Percentiles rank a stretch among this genome's conserved stretches.
Conservation (phyloP, 2,329 filamentous ascomycete genomes). For the Claviceps digitariae region DNA sequence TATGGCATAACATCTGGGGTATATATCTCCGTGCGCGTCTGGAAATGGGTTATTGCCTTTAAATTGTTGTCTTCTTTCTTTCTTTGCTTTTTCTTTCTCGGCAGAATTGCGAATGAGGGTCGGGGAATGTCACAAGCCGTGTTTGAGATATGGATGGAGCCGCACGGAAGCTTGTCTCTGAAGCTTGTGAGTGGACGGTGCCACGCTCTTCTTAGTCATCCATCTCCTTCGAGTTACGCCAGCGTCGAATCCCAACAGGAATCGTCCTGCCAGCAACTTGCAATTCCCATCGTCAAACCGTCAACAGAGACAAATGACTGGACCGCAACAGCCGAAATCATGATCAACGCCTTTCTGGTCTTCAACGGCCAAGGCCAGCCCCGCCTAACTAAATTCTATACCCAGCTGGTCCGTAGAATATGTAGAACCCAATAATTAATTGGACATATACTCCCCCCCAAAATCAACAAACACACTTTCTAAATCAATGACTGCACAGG, state of each 20-base stretch:
- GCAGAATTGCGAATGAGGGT: neutral
- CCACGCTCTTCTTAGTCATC: neutral
- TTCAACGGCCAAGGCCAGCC: constrained; percentile 98
- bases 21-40: too few species aligned
- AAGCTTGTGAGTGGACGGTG: neutral
- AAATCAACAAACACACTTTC: too few species aligned
- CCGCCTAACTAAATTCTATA: constrained; percentile 96
- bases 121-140: neutral
- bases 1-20: constrained; percentile 19
- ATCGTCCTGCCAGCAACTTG: neutral
- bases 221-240: neutral
- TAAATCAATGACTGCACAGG: constrained; percentile 37
- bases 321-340: constrained; percentile 25
- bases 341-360: constrained; percentile 98
- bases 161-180: neutral
- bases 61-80: neutral
- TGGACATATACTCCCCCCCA: too few species aligned
- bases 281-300: neutral
- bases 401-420: constrained; percentile 55
- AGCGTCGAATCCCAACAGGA: neutral
- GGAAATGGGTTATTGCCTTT: neutral
- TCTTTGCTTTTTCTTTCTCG: neutral
- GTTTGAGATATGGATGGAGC: neutral
- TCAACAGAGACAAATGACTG: neutral
- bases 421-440: neutral